Evolutionary conservation across 2,329 filamentous ascomycete genomes (phyloP).

Genomic region (Plectosphaerella plurivora): DNA sequence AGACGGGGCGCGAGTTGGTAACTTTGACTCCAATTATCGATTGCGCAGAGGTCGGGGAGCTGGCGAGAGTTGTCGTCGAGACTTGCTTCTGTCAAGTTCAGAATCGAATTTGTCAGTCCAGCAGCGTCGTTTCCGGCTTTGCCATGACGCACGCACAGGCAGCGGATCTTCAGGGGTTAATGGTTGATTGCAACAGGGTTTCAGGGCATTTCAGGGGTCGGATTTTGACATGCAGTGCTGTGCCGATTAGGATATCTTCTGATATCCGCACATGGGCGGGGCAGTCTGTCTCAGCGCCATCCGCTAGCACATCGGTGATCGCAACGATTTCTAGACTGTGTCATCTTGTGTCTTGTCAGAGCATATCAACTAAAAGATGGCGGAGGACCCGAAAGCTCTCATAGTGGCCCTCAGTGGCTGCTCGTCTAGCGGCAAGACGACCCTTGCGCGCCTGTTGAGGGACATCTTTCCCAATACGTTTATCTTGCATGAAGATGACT

Average conservation of each 20-base stretch:
- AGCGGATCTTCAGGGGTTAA: neutral
- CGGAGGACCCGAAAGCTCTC: conserved; percentile 41
- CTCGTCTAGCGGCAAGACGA: conserved; percentile 93
- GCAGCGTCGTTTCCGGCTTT: too few relatives aligned
- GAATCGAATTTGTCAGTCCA: too few relatives aligned
- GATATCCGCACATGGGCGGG: neutral
- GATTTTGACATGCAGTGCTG: neutral
- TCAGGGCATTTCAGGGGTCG: too few relatives aligned
- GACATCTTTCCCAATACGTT: conserved; percentile 75
- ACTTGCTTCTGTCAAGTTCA: neutral
- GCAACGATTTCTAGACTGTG: too few relatives aligned
- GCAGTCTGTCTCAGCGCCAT: neutral
- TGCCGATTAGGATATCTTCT: neutral
- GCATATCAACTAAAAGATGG: neutral
- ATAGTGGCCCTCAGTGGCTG: conserved; percentile 82
- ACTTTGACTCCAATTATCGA: neutral
- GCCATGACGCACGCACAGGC: too few relatives aligned
- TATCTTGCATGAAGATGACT: conserved; percentile 94
- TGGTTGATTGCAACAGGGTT: too few relatives aligned
- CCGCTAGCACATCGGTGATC: too few relatives aligned
- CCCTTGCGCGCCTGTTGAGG: conserved; percentile 77
- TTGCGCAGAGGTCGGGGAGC: too few relatives aligned
- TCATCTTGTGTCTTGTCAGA: too few relatives aligned
- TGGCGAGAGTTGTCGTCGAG: neutral
- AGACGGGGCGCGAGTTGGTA: neutral